These are phyloP conservation scores for Houttuynia cordata DNA, from an alignment of 164 flowering plant genomes.

Conservation along the genomic window DNA sequence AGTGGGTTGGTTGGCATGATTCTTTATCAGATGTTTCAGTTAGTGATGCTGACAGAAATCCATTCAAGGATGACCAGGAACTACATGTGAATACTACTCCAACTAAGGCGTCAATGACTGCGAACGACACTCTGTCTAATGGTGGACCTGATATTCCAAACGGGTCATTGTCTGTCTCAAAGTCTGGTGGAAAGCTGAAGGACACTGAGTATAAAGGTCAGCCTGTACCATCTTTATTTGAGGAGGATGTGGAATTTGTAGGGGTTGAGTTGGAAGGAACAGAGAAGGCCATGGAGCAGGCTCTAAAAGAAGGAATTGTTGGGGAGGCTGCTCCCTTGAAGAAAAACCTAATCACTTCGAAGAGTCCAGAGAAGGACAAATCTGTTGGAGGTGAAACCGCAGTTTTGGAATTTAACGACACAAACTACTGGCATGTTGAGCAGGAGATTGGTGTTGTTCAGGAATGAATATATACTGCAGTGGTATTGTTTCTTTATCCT, in stretches of 20 bases:
- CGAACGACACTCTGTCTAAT: constrained; percentile 16
- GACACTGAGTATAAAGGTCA: constrained; percentile 17
- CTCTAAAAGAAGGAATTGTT: constrained; percentile 81
- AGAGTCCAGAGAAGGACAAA: constrained; percentile 31
- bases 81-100: constrained; percentile 9
- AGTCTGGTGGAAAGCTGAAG: constrained; percentile 21
- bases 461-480: constrained; percentile 25
- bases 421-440: constrained; percentile 88
- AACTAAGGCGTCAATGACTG: background rate
- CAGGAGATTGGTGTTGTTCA: constrained; percentile 57
- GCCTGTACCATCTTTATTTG: constrained; percentile 56
- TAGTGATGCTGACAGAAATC: constrained; percentile 48
- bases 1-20: constrained; percentile 79
- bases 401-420: constrained; percentile 65
- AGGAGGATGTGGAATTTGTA: constrained; percentile 87
- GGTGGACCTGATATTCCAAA: constrained; percentile 31
- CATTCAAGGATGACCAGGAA: constrained; percentile 33
- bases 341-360: constrained; percentile 24
- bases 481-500: background rate
- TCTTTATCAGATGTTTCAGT: constrained; percentile 40
- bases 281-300: constrained; percentile 86
- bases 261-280: constrained; percentile 87
- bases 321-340: constrained; percentile 88
- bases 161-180: constrained; percentile 27
- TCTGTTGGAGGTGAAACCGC: constrained; percentile 37